Evolutionary conservation across 1,284 basidiomycete genomes (phyloP), one percentile per base, ranked within the genome.

Genomic region (Microbotryum lychnidis-dioicae): DNA sequence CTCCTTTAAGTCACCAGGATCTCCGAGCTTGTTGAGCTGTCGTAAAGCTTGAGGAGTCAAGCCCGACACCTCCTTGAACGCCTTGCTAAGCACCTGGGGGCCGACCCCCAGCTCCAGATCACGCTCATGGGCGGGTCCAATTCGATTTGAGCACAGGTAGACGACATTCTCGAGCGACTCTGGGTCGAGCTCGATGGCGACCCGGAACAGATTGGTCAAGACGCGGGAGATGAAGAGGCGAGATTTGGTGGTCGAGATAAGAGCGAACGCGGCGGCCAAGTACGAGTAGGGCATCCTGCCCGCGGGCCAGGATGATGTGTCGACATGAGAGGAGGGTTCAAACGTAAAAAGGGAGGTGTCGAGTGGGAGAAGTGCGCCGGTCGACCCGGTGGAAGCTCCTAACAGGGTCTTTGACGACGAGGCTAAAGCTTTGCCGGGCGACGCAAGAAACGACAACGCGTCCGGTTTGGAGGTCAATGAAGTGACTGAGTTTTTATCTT

Each of bases 91-190:
- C 59, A 89, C 81, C 53, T 87, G 86, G 12, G 23, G 18, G 9
- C 76, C 76, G 8, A 77, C 63, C 3, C 76, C 76, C 16, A 77
- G 73, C 61, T 77, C 76, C 18, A 75, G 67, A 48, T 73, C 75
- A 33, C 46, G 25, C 27, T 75, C 76, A 63, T 77, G 76, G 0
- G 75, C 68, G 20, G 91, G 90, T 1, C 84, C 83, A 44, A 96
- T 81, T 44, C 88, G 84, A 75, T 93, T 96, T 29, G 89, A 90
- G 47, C 93, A 79, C 29, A 96, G 83, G 75, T 94, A 96, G n/a
- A 94, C 78, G n/a, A 88, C 80, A 16, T 88, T 82, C 49, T 87
- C 76, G 50, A 96, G 80, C 50, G 88, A 87, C 12, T 78, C 64
- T 0, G 87, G 82, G 69, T 91, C 84, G 64, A 85, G 82, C 44